These are phyloP conservation scores for Gossypium schwendimanii DNA, from an alignment of 441 rosid species.

Conservation along the genomic window DNA sequence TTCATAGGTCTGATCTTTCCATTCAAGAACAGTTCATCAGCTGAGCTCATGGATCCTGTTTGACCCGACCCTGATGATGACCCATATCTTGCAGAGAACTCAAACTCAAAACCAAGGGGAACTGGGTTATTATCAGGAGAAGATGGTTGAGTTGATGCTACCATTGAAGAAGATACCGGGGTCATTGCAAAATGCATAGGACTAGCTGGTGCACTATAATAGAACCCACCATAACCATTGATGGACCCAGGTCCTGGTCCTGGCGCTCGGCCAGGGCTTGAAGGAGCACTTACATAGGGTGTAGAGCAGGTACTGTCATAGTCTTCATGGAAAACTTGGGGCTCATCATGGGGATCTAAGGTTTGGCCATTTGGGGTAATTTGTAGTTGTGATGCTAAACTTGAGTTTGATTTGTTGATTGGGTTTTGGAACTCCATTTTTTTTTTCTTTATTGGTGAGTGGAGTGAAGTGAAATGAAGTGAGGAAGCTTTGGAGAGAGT, in stretches of 20 bases:
- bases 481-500: neutral
- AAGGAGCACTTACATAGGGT: conserved; percentile 92
- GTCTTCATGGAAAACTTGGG: conserved; percentile 37
- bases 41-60: conserved; percentile 69
- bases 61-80: conserved; percentile 34
- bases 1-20: conserved; percentile 91
- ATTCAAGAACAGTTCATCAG: conserved; percentile 84
- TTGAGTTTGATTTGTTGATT: conserved; percentile 14
- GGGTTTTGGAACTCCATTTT: conserved; percentile 26
- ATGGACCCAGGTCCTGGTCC: neutral
- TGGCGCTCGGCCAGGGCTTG: conserved; percentile 70
- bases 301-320: conserved; percentile 71
- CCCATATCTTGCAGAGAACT: conserved; percentile 58
- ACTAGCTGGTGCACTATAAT: conserved; percentile 88
- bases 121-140: conserved; percentile 25
- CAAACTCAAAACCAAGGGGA: conserved; percentile 62
- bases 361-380: neutral
- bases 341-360: neutral
- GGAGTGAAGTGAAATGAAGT: neutral
- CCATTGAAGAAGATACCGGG: conserved; percentile 21
- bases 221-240: conserved; percentile 45
- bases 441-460: neutral
- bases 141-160: conserved; percentile 18
- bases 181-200: conserved; percentile 78
- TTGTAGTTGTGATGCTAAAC: neutral